phyloP scores from a whole-genome alignment of 495 filamentous ascomycete genomes.

The Tirmania nivea region DNA sequence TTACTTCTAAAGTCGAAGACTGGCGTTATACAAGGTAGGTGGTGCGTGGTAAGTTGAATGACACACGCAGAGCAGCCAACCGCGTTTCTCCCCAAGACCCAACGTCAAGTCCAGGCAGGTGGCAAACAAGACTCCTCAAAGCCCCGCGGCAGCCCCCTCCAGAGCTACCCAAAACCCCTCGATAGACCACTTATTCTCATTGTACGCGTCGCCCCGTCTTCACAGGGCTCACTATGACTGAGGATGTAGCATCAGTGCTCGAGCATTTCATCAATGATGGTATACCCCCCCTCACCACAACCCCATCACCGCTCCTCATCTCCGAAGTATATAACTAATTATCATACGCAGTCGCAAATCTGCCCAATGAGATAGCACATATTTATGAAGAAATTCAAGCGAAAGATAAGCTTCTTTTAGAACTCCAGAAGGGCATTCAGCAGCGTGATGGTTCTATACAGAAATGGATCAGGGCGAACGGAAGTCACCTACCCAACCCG shows the following conservation, averaged over 20 bases:
- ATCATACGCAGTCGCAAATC: conserved; percentile 42
- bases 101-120: too few relatives aligned
- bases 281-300: conserved; percentile 11
- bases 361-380: conserved; percentile 79
- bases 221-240: conserved; percentile 21
- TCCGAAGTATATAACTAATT: conserved; percentile 3
- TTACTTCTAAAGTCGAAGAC: too few relatives aligned
- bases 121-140: too few relatives aligned
- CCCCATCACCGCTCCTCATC: not conserved
- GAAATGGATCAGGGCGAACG: conserved; percentile 70
- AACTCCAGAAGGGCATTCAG: conserved; percentile 49
- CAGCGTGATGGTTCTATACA: conserved; percentile 64
- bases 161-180: too few relatives aligned
- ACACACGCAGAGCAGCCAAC: too few relatives aligned
- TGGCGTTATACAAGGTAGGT: too few relatives aligned
- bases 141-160: too few relatives aligned
- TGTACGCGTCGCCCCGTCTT: not conserved
- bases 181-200: too few relatives aligned
- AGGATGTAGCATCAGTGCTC: conserved; percentile 73
- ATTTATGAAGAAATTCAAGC: conserved; percentile 84
- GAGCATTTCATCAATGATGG: conserved; percentile 81
- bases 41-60: too few relatives aligned
- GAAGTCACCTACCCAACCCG: conserved; percentile 49
- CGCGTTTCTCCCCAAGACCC: too few relatives aligned
- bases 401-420: conserved; percentile 62